Evolutionary conservation across 306 rosid genomes (phyloP).

Genomic region (Inga leiocalycina): DNA sequence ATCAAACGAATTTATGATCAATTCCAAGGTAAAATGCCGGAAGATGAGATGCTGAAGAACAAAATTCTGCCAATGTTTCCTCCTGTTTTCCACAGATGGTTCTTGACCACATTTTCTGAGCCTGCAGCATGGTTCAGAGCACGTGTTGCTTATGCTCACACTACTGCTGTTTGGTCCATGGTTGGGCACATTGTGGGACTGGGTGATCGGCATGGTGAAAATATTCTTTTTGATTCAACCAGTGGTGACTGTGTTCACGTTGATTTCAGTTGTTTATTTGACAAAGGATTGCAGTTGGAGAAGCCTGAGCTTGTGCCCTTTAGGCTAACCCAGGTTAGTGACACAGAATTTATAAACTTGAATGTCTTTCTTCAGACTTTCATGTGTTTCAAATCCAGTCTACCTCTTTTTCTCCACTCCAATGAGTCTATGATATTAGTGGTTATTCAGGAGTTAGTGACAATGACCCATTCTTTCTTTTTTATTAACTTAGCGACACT

Average conservation of each 20-base stretch:
- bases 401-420: slow-evolving; percentile 20
- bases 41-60: slow-evolving; percentile 79
- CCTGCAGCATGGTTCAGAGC: slow-evolving; percentile 99
- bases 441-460: slow-evolving; percentile 8
- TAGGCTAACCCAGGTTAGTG: slow-evolving; percentile 90
- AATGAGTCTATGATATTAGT: background rate
- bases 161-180: slow-evolving; percentile 99
- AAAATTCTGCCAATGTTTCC: slow-evolving; percentile 97
- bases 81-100: slow-evolving; percentile 92
- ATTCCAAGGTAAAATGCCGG: slow-evolving; percentile 82
- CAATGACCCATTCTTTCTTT: background rate
- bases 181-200: slow-evolving; percentile 98
- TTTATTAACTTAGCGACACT: slow-evolving; percentile 14
- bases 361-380: background rate
- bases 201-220: slow-evolving; percentile 97
- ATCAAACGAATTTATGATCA: slow-evolving; percentile 89
- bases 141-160: slow-evolving; percentile 92
- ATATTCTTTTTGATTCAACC: slow-evolving; percentile 94
- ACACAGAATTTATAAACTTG: slow-evolving; percentile 7
- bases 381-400: slow-evolving; percentile 12
- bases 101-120: slow-evolving; percentile 91
- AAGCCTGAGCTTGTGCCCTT: slow-evolving; percentile 98
- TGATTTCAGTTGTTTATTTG: slow-evolving; percentile 98
- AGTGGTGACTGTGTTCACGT: slow-evolving; percentile 96
- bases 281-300: slow-evolving; percentile 94